Conservation (phyloP, 495 filamentous ascomycete genomes). For the Neurospora sp. region DNA sequence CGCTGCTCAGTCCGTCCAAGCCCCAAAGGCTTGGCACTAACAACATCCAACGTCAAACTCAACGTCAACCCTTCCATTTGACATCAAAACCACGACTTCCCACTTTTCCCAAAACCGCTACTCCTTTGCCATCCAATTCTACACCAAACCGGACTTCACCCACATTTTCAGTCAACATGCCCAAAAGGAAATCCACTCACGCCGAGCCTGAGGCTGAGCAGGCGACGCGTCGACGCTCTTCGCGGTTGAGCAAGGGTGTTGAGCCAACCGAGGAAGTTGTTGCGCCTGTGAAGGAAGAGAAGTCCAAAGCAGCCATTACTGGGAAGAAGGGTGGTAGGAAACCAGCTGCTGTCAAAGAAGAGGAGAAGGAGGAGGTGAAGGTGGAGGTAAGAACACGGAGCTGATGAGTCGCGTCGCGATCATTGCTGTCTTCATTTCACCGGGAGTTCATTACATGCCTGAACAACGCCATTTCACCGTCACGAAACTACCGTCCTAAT, state of each 20-base stretch:
- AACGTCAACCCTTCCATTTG: not conserved
- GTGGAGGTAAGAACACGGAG: not conserved
- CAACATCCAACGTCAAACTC: not conserved
- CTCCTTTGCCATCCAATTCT: not conserved
- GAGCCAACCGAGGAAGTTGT: not conserved
- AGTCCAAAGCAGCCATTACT: not conserved
- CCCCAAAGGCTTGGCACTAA: not conserved
- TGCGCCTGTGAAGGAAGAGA: not conserved
- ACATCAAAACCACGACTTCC: not conserved
- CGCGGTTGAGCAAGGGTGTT: not conserved
- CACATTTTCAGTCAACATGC: conserved; percentile 13
- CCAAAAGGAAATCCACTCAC: conserved; percentile 28
- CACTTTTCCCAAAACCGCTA: not conserved
- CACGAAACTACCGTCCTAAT: not conserved
- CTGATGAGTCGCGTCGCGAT: not conserved
- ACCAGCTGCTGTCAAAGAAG: not conserved
- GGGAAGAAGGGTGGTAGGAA: not conserved
- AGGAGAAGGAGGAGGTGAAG: not conserved
- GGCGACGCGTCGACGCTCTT: not conserved
- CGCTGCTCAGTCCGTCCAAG: not conserved
- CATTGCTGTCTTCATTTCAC: not conserved
- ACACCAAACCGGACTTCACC: not conserved
- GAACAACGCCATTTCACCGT: not conserved
- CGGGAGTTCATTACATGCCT: not conserved
- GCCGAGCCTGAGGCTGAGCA: conserved; percentile 1